A percentile compares a stretch with the other conserved stretches of the same genome.
Conservation (phyloP, 2,329 filamentous ascomycete species). For the Ascosphaera apis region DNA sequence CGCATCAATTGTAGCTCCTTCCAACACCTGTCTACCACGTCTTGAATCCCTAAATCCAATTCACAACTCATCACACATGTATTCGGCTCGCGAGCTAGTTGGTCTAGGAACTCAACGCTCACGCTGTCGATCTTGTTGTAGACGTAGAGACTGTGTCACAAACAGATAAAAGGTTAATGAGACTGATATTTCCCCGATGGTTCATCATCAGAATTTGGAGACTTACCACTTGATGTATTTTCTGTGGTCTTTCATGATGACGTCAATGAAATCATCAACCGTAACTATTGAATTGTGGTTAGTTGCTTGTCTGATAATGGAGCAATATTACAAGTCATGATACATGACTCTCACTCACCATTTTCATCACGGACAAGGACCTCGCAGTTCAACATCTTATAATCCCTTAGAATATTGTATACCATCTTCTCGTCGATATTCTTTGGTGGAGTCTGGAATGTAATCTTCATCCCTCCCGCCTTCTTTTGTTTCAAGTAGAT, state of each 20-base stretch:
- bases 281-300: constrained; percentile 33
- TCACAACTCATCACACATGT: constrained; percentile 97
- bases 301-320: not conserved
- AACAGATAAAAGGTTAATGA: not conserved
- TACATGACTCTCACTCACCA: constrained; percentile 17
- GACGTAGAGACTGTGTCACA: constrained; percentile 52
- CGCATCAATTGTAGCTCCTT: constrained; percentile 73
- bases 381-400: constrained; percentile 96
- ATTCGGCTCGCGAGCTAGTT: constrained; percentile 73
- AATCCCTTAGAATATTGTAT: constrained; percentile 90
- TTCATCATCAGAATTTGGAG: constrained; percentile 16
- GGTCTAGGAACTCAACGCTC: constrained; percentile 78
- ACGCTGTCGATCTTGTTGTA: constrained; percentile 99
- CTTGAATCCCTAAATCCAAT: constrained; percentile 73
- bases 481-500: constrained; percentile 95
- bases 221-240: constrained; percentile 67
- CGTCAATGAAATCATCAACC: constrained; percentile 95
- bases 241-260: constrained; percentile 96
- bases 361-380: constrained; percentile 88
- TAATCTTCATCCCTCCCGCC: constrained; percentile 96
- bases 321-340: constrained; percentile 2
- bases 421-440: constrained; percentile 92
- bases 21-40: constrained; percentile 91
- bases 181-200: not conserved
- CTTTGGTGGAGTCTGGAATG: constrained; percentile 75